Evolutionary conservation across 1,284 basidiomycete species (phyloP).

Genomic region (Meripilus lineatus): DNA sequence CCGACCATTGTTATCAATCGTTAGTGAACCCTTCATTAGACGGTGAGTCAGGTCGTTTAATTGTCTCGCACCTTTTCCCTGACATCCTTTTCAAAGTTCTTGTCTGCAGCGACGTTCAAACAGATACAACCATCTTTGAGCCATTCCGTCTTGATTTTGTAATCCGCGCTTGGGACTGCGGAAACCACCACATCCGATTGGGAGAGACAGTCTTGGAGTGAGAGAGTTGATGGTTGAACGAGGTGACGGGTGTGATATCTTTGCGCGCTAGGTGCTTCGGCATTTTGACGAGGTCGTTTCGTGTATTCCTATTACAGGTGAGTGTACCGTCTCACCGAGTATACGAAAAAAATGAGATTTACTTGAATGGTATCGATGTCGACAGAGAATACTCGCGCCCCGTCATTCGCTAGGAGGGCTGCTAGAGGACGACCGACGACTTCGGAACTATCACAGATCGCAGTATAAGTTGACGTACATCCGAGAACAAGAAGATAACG

Average conservation of each 20-base stretch:
- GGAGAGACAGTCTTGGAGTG: conserved; percentile 74
- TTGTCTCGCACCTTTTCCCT: conserved; percentile 69
- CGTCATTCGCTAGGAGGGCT: conserved; percentile 92
- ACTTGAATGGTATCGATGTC: conserved; percentile 93
- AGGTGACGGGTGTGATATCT: conserved; percentile 83
- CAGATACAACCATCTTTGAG: conserved; percentile 93
- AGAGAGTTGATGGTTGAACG: conserved; percentile 60
- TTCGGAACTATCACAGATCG: conserved; percentile 65
- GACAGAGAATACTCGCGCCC: conserved; percentile 90
- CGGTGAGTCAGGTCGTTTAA: neutral
- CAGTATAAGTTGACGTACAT: neutral
- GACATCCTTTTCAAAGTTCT: conserved; percentile 95
- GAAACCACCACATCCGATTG: conserved; percentile 89
- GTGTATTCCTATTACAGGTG: conserved; percentile 67
- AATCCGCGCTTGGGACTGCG: conserved; percentile 82
- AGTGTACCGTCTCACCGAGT: neutral
- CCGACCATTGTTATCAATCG: conserved; percentile 6
- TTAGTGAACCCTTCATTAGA: neutral
- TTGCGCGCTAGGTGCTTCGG: conserved; percentile 31
- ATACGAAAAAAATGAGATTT: conserved; percentile 12
- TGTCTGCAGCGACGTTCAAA: conserved; percentile 91
- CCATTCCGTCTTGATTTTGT: conserved; percentile 87
- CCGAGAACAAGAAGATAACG: neutral
- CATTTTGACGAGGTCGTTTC: conserved; percentile 64
- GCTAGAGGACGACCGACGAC: conserved; percentile 95